Evolutionary conservation across 108 stramenopile species (phyloP).

Genomic region (Pseudonitzschia multiseries): DNA sequence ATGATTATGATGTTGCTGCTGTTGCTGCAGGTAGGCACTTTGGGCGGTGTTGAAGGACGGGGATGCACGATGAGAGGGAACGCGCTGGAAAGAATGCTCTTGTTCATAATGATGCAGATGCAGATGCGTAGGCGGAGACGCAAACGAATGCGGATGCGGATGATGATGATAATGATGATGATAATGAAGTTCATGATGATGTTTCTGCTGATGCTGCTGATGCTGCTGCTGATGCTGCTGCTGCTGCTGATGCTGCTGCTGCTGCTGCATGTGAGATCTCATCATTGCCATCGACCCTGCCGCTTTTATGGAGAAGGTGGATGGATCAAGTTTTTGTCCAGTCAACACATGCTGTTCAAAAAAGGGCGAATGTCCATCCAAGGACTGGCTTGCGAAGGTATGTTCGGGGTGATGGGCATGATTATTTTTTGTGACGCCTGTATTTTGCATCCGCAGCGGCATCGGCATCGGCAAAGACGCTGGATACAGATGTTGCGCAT

Average conservation of each 20-base stretch:
- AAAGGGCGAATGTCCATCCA: neutral
- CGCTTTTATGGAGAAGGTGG: neutral
- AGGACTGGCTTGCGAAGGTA: neutral
- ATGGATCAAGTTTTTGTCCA: neutral
- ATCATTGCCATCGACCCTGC: neutral
- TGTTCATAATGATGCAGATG: neutral
- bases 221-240: no score
- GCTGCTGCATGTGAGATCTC: neutral
- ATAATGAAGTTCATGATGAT: no score
- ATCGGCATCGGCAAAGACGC: no score
- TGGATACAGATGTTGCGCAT: no score
- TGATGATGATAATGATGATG: no score
- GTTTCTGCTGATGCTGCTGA: no score
- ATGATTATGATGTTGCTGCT: no score
- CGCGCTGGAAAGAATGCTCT: neutral
- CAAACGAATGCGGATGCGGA: no score
- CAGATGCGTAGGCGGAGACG: no score
- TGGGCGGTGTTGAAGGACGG: neutral
- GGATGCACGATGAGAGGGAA: neutral
- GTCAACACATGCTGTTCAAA: neutral
- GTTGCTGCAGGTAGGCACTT: neutral
- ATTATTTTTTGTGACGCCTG: neutral
- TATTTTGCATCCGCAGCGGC: no score
- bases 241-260: neutral
- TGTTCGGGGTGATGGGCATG: neutral